A percentile compares a stretch with the other conserved stretches of the same genome.
phyloP scores from a whole-genome alignment of 768 basidiomycete genomes.

The Coprinopsis marcescibilis region DNA sequence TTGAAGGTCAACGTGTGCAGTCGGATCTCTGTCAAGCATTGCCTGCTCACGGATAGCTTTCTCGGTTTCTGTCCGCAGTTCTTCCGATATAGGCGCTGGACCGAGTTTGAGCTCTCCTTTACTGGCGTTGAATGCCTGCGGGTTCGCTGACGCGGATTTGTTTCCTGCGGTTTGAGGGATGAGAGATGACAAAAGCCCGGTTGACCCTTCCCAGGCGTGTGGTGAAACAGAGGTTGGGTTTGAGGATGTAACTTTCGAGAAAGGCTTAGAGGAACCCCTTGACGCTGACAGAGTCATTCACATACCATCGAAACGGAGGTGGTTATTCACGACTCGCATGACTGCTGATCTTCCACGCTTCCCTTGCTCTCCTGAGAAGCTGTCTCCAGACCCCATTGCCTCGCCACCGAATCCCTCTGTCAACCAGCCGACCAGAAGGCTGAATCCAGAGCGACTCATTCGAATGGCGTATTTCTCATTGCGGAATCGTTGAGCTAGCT shows the following conservation, averaged over 20 bases:
- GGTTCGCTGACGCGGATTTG: constrained; percentile 46
- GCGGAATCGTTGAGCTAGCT: constrained; percentile 77
- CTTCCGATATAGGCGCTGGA: constrained; percentile 70
- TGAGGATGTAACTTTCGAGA: constrained; percentile 55
- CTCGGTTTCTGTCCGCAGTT: constrained; percentile 75
- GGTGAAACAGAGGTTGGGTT: constrained; percentile 58
- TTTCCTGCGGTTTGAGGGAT: constrained; percentile 57
- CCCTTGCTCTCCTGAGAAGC: constrained; percentile 77
- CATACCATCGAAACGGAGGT: constrained; percentile 85
- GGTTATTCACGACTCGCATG: constrained; percentile 91
- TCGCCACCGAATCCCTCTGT: constrained; percentile 90
- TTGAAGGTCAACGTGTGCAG: constrained; percentile 60
- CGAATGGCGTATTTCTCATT: constrained; percentile 86
- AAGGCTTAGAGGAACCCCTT: constrained; percentile 16
- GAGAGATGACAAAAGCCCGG: constrained; percentile 75
- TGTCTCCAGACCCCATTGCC: constrained; percentile 70
- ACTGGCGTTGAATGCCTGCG: constrained; percentile 69
- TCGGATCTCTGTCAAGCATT: constrained; percentile 64
- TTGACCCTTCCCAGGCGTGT: constrained; percentile 79
- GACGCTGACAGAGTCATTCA: constrained; percentile 10
- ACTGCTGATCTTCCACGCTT: constrained; percentile 84
- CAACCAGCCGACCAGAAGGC: constrained; percentile 90
- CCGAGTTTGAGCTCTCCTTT: constrained; percentile 84
- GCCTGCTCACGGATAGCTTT: constrained; percentile 78
- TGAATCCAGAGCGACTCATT: constrained; percentile 89